phyloP scores from a whole-genome alignment of 2,329 filamentous ascomycete genomes.

The Colletotrichum neosansevieriae region DNA sequence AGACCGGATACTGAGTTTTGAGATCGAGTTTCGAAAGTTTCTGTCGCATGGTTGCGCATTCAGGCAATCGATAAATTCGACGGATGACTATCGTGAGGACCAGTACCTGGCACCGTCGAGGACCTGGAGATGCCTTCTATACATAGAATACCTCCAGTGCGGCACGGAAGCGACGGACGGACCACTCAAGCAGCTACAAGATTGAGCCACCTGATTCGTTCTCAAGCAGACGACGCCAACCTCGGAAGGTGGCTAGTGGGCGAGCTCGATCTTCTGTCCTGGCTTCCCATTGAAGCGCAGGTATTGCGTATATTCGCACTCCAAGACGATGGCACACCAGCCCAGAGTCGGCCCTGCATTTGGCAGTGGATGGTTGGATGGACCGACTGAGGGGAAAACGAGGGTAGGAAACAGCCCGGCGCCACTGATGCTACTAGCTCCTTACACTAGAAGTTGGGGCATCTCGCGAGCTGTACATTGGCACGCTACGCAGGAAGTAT shows the following conservation, averaged over 20 bases:
- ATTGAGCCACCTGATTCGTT: conserved; percentile 27
- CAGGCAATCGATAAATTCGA: background rate
- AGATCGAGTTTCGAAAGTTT: conserved; percentile 25
- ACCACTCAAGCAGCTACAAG: conserved; percentile 10
- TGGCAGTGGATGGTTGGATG: conserved; percentile 16
- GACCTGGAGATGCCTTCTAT: conserved; percentile 29
- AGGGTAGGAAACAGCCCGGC: conserved; percentile 16
- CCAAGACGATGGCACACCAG: conserved; percentile 9
- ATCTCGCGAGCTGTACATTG: background rate
- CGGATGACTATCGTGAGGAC: background rate
- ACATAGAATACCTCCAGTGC: conserved; percentile 33
- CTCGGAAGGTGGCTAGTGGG: conserved; percentile 27
- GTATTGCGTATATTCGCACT: background rate
- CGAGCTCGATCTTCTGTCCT: background rate
- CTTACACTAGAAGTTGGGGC: background rate
- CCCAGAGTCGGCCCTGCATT: background rate
- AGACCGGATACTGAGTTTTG: conserved; percentile 11
- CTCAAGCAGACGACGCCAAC: conserved; percentile 9
- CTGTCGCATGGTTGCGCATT: background rate
- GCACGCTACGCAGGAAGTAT: conserved; percentile 1
- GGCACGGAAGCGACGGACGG: conserved; percentile 19
- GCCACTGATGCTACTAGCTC: conserved; percentile 3
- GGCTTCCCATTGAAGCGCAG: conserved; percentile 8
- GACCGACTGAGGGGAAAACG: conserved; percentile 21
- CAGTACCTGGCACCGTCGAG: background rate